Evolutionary conservation across 768 basidiomycete species (phyloP), one percentile per base, ranked within the genome.

Genomic region (Phaeolepiota aurea): DNA sequence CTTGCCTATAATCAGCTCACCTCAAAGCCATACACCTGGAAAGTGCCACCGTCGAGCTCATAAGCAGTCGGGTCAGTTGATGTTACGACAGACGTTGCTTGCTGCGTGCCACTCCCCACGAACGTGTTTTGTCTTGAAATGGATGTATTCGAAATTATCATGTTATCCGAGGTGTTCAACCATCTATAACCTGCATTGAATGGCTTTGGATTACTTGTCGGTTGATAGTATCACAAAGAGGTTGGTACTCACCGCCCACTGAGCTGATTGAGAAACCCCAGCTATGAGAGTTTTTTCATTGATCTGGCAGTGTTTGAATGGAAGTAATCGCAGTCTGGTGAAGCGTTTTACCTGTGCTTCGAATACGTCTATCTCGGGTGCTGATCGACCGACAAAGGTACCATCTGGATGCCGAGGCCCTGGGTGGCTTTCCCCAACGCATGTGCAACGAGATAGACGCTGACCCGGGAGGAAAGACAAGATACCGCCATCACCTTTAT

Each of bases 341-440:
- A 15, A 33, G 33, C 5, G 9, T 30, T 50, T 49, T 44, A 58
- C 77, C 61, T 85, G 79, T 4, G 90, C 89, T 62, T 93, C 92
- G 43, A 94, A 82, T 34, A 94, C 56, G 57, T 94, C 92, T 38
- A 93, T 92, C 58, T 94, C 90, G 1, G 91, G 91, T 3, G 91
- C 87, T 2, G 82, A 60, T 15, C 92, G 69, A 1, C 90, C 92
- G 2, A 86, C 79, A 57, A 77, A 90, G 0, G 77, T 71, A 1
- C 87, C 86, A 54, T 90, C 84, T 0, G 70, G 42, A 40, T 82
- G 77, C 32, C 72, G 68, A 2, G 90, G 90, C 2, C 90, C 90
- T 23, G 90, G 90, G 58, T 93, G 90, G 20, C 74, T 69, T 52
- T 92, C 89, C 16, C 80, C 78, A 0, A 65, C 50, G 56, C 92